Percentiles rank a stretch among this genome's conserved stretches.
Conservation (phyloP, 176 grass and related monocot genomes). For the Aegilops speltoides region DNA sequence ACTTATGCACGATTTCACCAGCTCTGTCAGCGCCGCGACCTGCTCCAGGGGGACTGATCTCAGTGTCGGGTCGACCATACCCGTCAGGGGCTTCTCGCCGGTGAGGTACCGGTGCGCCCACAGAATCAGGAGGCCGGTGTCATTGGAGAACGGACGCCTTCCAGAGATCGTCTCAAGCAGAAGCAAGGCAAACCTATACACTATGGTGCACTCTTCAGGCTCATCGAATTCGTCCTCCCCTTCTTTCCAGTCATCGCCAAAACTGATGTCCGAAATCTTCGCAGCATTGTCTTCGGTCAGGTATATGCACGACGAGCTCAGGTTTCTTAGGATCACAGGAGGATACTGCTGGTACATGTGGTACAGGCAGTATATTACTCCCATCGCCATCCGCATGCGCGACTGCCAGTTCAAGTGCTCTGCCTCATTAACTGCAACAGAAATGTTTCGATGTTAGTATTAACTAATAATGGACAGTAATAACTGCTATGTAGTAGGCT, state of each 20-base stretch:
- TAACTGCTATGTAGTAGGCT: not conserved
- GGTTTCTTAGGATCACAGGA: slow-evolving; percentile 44
- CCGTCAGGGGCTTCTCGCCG: slow-evolving; percentile 47
- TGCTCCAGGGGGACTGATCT: slow-evolving; percentile 57
- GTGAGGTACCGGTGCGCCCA: slow-evolving; percentile 82
- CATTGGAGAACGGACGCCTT: slow-evolving; percentile 76
- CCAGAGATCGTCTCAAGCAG: slow-evolving; percentile 92
- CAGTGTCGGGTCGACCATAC: slow-evolving; percentile 78
- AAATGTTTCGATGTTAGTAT: not conserved
- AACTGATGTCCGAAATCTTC: slow-evolving; percentile 60
- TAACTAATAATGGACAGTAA: not conserved
- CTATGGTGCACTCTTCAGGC: slow-evolving; percentile 39
- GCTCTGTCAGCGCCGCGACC: slow-evolving; percentile 40
- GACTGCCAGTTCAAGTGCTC: slow-evolving; percentile 76
- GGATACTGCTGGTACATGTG: slow-evolving; percentile 55
- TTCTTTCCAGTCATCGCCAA: slow-evolving; percentile 35
- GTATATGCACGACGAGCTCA: slow-evolving; percentile 72
- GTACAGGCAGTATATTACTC: slow-evolving; percentile 70
- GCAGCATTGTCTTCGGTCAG: slow-evolving; percentile 86
- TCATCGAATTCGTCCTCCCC: slow-evolving; percentile 17
- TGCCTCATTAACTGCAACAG: slow-evolving; percentile 83
- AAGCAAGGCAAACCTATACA: slow-evolving; percentile 81
- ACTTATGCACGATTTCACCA: slow-evolving; percentile 65
- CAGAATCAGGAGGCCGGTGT: slow-evolving; percentile 72
- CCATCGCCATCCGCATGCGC: slow-evolving; percentile 70